Evolutionary conservation across 148 eudicot genomes (phyloP).

Genomic region (Fagopyrum tataricum): DNA sequence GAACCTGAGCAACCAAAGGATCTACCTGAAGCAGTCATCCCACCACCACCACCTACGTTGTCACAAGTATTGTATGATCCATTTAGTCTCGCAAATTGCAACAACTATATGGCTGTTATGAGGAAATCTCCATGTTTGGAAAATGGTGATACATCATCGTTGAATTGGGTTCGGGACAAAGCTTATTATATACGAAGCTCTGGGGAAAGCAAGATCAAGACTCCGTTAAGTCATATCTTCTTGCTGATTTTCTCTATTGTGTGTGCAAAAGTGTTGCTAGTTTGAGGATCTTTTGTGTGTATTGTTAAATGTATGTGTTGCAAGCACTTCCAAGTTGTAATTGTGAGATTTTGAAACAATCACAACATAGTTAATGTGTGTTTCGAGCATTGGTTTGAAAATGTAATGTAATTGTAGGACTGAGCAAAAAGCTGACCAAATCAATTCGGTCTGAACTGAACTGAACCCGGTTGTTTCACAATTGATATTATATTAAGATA

Average conservation of each 20-base stretch:
- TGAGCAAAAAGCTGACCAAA: too few relatives aligned
- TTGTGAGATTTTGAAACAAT: neutral
- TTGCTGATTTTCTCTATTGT: neutral
- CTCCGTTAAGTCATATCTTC: neutral
- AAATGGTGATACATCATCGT: neutral
- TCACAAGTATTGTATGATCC: neutral
- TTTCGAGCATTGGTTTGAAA: too few relatives aligned
- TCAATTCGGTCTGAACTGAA: too few relatives aligned
- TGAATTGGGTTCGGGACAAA: neutral
- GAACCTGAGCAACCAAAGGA: neutral
- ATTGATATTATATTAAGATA: too few relatives aligned
- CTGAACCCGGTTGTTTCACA: too few relatives aligned
- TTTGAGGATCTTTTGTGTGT: neutral
- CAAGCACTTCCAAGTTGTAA: neutral
- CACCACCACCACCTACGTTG: neutral
- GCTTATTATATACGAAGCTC: neutral
- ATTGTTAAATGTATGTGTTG: neutral
- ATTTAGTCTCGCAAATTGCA: neutral
- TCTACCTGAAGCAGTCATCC: neutral
- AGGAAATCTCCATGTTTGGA: conserved; percentile 2
- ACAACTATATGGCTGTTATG: neutral
- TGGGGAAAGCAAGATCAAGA: neutral
- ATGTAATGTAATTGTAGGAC: too few relatives aligned
- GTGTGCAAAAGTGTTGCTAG: neutral
- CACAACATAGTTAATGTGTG: too few relatives aligned